These are phyloP conservation scores for Phytopythium oedochilum DNA, from an alignment of 352 stramenopile species.

Conservation along the genomic window DNA sequence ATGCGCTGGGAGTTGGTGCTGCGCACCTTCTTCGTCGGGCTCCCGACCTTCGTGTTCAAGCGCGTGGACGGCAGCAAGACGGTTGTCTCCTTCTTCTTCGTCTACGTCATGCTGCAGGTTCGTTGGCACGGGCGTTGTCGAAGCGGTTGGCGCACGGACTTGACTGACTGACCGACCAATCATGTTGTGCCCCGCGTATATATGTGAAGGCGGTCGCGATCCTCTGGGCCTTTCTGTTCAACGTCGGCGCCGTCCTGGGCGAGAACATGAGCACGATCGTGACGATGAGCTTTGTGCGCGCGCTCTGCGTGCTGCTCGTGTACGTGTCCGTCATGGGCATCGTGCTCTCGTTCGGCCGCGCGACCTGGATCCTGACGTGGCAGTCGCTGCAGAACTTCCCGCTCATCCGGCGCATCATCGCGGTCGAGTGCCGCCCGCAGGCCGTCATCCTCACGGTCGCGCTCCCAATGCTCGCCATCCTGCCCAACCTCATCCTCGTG, in stretches of 20 bases:
- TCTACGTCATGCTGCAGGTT: conserved; percentile 76
- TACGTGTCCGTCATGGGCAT: conserved; percentile 84
- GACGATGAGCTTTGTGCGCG: conserved; percentile 73
- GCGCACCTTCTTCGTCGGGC: conserved; percentile 49
- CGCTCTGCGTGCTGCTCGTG: conserved; percentile 71
- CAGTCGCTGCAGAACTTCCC: conserved; percentile 85
- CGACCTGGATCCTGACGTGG: conserved; percentile 88
- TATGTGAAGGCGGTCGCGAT: conserved; percentile 54
- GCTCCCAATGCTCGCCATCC: conserved; percentile 67
- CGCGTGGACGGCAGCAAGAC: conserved; percentile 44
- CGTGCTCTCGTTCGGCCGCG: conserved; percentile 74
- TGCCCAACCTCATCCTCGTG: conserved; percentile 72
- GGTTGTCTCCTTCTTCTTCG: conserved; percentile 76
- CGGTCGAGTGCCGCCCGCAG: conserved; percentile 68
- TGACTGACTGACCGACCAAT: neutral
- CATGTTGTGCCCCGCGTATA: neutral
- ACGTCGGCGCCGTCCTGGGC: conserved; percentile 74
- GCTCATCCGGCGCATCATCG: conserved; percentile 83
- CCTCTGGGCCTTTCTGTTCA: conserved; percentile 85
- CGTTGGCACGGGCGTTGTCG: neutral
- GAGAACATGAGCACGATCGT: conserved; percentile 87
- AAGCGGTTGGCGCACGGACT: neutral
- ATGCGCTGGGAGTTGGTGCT: conserved; percentile 60
- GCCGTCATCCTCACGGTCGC: conserved; percentile 72
- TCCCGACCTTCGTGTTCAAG: conserved; percentile 48